Evolutionary conservation across 164 flowering plant species (phyloP), one percentile per base, ranked within the genome.

Genomic region (Vitis cinerea): DNA sequence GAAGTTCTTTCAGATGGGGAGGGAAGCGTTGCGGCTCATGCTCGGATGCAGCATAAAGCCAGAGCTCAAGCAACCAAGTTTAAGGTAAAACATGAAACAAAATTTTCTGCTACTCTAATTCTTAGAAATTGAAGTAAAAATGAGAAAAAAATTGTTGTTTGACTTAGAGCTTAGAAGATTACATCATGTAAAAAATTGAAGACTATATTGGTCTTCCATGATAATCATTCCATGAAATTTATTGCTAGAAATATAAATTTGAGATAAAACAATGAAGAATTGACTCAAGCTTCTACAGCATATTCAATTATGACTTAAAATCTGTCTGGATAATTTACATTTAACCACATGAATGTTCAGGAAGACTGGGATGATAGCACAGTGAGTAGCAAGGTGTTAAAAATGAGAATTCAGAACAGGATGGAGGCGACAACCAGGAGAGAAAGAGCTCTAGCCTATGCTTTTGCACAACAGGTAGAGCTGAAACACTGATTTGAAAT

Each of bases 361-460:
- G 94, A 90, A 77, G 94, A 89, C 13, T 93, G 97, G 98, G 97
- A 93, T 75, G 94, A 88, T 66, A 90, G 98, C 82, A 90, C 89
- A 14, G 84, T 93, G 58, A 90, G 91, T 54, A 90, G 92, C 82
- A 88, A 80, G 55, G 73, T 84, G 31, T 75, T 88, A 37, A 87
- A 81, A 78, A 74, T 83, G 88, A 84, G 97, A 73, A 83, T 86
- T 54, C 91, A 85, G 78, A 84, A 84, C 82, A 87, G 83, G 72
- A 61, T 85, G 50, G 98, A 90, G 75, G 98, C 98, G 69, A 83
- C 81, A 59, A 90, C 91, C 3, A 83, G 94, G 72, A 87, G 98
- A 7, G 96, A 90, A 73, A 88, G 94, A 74, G 96, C 98, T 31
- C 80, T 93, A 37, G 98, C 98, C 19, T 93, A 93, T 70, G 94